phyloP scores from a whole-genome alignment of 495 filamentous ascomycete species.

The Penicillium waksmanii region DNA sequence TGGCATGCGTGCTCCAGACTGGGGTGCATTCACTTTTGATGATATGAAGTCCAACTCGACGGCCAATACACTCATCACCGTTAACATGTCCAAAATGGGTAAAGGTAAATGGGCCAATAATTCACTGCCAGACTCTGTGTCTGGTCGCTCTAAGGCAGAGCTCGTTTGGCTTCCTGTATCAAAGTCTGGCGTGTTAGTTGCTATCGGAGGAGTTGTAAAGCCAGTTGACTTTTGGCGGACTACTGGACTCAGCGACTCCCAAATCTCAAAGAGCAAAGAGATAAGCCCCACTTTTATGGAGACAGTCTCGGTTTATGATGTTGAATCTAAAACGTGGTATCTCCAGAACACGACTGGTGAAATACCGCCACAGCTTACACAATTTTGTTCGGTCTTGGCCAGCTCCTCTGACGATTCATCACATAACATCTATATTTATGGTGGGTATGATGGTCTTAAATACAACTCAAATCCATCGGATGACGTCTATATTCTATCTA shows the following conservation, averaged over 20 bases:
- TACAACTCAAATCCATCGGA: constrained; percentile 48
- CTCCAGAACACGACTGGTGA: constrained; percentile 61
- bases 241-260: constrained; percentile 28
- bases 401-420: constrained; percentile 62
- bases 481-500: constrained; percentile 73
- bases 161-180: constrained; percentile 73
- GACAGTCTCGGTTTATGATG: constrained; percentile 71
- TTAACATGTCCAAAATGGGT: constrained; percentile 61
- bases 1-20: constrained; percentile 55
- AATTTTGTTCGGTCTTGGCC: constrained; percentile 69
- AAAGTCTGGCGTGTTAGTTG: constrained; percentile 62
- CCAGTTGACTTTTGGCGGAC: constrained; percentile 40
- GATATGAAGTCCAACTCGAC: constrained; percentile 35
- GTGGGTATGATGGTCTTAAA: constrained; percentile 62
- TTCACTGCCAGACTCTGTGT: constrained; percentile 54
- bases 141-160: constrained; percentile 63
- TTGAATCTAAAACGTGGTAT: constrained; percentile 56
- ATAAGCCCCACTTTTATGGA: constrained; percentile 63
- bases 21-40: constrained; percentile 47
- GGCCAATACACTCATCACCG: constrained; percentile 56
- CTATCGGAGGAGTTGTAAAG: constrained; percentile 67
- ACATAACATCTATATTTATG: constrained; percentile 77
- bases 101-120: constrained; percentile 57
- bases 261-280: constrained; percentile 49
- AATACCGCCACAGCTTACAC: constrained; percentile 54